phyloP scores from a whole-genome alignment of 257 asterid genomes.

The Lavandula angustifolia region DNA sequence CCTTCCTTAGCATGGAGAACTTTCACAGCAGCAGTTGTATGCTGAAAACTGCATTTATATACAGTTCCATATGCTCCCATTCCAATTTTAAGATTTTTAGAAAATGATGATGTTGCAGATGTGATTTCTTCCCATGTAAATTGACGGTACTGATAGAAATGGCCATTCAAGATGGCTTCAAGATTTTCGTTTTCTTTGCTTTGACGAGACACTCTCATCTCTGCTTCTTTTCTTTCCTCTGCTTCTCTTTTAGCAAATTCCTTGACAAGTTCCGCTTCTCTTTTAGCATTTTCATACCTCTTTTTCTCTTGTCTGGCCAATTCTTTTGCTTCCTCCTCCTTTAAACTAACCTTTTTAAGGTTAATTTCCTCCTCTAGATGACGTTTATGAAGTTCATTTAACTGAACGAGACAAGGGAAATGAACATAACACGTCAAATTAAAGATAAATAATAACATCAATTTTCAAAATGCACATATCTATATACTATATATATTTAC shows the following conservation, averaged over 20 bases:
- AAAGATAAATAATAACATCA: neutral
- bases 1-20: constrained; percentile 67
- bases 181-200: constrained; percentile 70
- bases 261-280: constrained; percentile 63
- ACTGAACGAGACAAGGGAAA: constrained; percentile 40
- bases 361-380: constrained; percentile 64
- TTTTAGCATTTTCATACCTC: constrained; percentile 59
- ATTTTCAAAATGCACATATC: neutral
- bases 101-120: constrained; percentile 68
- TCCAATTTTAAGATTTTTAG: constrained; percentile 73
- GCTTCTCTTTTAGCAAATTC: constrained; percentile 75
- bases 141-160: constrained; percentile 50
- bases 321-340: constrained; percentile 78
- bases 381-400: constrained; percentile 64
- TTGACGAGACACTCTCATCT: constrained; percentile 48
- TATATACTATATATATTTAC: neutral
- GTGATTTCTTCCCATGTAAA: constrained; percentile 85
- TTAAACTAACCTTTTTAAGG: constrained; percentile 52
- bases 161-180: constrained; percentile 59
- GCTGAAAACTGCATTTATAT: constrained; percentile 79
- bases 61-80: constrained; percentile 88
- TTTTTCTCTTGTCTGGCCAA: constrained; percentile 58
- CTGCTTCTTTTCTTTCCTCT: constrained; percentile 66
- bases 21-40: constrained; percentile 83
- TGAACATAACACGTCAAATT: neutral